A percentile compares a stretch with the other conserved stretches of the same genome.
These are phyloP conservation scores for Exophiala oligosperma DNA, from an alignment of 2,329 filamentous ascomycete genomes.

Conservation along the genomic window DNA sequence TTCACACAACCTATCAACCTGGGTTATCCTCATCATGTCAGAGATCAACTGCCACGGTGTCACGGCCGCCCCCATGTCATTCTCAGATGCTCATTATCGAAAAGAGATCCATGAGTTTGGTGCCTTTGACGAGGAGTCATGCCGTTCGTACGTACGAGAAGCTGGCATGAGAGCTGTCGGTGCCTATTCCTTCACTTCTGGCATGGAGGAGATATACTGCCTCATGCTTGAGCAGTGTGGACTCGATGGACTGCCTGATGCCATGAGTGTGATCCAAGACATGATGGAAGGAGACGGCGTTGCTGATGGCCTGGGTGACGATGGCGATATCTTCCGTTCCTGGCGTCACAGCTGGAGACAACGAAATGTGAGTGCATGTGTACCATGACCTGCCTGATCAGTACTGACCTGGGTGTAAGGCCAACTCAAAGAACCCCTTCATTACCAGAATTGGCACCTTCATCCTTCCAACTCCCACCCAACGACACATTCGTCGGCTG, in stretches of 20 bases:
- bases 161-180: constrained; percentile 28
- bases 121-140: constrained; percentile 32
- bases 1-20: background rate
- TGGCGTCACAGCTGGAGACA: constrained; percentile 32
- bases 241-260: constrained; percentile 24
- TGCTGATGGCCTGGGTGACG: constrained; percentile 28
- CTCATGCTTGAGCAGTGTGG: constrained; percentile 29
- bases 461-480: constrained; percentile 25
- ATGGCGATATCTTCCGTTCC: constrained; percentile 31
- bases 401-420: constrained; percentile 16
- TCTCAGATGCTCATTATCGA: constrained; percentile 3
- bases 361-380: constrained; percentile 27
- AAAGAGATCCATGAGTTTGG: constrained; percentile 19
- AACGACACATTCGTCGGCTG: constrained; percentile 21
- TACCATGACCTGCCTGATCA: background rate
- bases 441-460: constrained; percentile 25
- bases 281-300: constrained; percentile 29
- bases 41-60: constrained; percentile 10
- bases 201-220: constrained; percentile 32
- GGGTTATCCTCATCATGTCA: constrained; percentile 1
- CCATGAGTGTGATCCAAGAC: constrained; percentile 30
- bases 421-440: constrained; percentile 27
- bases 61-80: constrained; percentile 2
- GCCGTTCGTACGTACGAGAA: constrained; percentile 31
- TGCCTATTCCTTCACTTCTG: constrained; percentile 29